phyloP scores from a whole-genome alignment of 345 rosid genomes.

The Moricandia moricandioides region DNA sequence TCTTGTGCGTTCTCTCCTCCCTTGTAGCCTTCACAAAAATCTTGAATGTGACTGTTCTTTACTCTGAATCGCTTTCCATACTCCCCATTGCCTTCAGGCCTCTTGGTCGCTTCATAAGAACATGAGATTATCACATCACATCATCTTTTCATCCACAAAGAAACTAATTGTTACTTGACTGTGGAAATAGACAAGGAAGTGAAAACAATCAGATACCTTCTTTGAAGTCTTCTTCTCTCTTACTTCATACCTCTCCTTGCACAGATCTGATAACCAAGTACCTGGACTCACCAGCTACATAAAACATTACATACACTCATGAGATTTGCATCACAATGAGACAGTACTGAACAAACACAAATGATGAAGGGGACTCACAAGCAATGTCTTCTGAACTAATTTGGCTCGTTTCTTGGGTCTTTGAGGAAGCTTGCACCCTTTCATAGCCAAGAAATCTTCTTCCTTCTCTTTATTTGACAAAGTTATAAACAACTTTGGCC shows the following conservation, averaged over 20 bases:
- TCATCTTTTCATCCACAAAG: not conserved
- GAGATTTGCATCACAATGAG: not conserved
- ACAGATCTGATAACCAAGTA: constrained; percentile 79
- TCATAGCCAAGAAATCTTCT: constrained; percentile 93
- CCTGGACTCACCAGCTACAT: constrained; percentile 88
- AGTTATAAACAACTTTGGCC: constrained; percentile 75
- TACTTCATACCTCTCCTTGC: constrained; percentile 86
- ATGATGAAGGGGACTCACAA: constrained; percentile 43
- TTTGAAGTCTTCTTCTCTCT: constrained; percentile 91
- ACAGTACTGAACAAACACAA: not conserved
- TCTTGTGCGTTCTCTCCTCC: constrained; percentile 5
- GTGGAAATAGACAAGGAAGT: not conserved
- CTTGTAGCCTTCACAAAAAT: constrained; percentile 22
- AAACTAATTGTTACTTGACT: not conserved
- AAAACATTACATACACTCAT: constrained; percentile 3
- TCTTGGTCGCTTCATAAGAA: constrained; percentile 48
- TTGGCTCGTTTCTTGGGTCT: constrained; percentile 92
- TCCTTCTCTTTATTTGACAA: constrained; percentile 91
- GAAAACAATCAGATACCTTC: constrained; percentile 49
- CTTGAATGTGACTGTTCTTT: not conserved
- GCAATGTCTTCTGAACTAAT: constrained; percentile 76
- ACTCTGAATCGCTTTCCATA: constrained; percentile 58
- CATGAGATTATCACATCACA: not conserved
- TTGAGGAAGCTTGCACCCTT: constrained; percentile 92
- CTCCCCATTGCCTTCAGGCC: constrained; percentile 70